Conservation (phyloP, 1,139 yeast species). For the Barnettozyma hawaiiensis region DNA sequence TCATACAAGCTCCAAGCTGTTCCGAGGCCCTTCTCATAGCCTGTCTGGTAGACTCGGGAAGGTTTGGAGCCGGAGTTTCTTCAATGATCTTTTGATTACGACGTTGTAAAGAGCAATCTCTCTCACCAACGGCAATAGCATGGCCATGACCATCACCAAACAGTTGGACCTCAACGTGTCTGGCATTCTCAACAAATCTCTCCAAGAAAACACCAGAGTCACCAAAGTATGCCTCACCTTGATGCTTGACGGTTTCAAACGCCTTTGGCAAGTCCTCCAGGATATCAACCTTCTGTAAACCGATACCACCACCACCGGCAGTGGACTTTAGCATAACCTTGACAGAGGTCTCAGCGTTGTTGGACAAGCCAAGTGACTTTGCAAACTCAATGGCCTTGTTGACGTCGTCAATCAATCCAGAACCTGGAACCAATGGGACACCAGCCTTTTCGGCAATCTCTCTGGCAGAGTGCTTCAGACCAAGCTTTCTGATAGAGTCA, state of each 20-base stretch:
- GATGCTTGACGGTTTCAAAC: conserved; percentile 87
- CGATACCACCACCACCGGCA: conserved; percentile 99
- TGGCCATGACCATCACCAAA: conserved; percentile 92
- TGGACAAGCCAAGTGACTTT: conserved; percentile 46
- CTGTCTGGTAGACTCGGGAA: conserved; percentile 71
- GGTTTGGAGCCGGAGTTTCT: conserved; percentile 95
- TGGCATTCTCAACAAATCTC: conserved; percentile 85
- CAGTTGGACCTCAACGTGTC: conserved; percentile 96
- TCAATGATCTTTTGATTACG: conserved; percentile 95
- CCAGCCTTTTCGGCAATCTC: conserved; percentile 83
- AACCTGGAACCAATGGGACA: conserved; percentile 95
- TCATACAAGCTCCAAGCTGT: conserved; percentile 69
- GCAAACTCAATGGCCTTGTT: conserved; percentile 76
- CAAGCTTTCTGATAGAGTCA: conserved; percentile 82
- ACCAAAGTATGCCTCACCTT: conserved; percentile 88
- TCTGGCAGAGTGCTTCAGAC: conserved; percentile 94
- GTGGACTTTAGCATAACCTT: conserved; percentile 89
- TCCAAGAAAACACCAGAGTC: conserved; percentile 94
- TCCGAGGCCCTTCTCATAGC: conserved; percentile 82
- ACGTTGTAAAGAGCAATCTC: conserved; percentile 96
- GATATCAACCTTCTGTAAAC: conserved; percentile 85
- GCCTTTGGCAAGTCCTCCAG: conserved; percentile 76
- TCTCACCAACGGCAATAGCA: conserved; percentile 91
- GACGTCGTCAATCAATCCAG: conserved; percentile 66
- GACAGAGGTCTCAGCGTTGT: conserved; percentile 51